These are phyloP conservation scores for Lenzites betulinus DNA, from an alignment of 768 basidiomycete genomes.

Conservation along the genomic window DNA sequence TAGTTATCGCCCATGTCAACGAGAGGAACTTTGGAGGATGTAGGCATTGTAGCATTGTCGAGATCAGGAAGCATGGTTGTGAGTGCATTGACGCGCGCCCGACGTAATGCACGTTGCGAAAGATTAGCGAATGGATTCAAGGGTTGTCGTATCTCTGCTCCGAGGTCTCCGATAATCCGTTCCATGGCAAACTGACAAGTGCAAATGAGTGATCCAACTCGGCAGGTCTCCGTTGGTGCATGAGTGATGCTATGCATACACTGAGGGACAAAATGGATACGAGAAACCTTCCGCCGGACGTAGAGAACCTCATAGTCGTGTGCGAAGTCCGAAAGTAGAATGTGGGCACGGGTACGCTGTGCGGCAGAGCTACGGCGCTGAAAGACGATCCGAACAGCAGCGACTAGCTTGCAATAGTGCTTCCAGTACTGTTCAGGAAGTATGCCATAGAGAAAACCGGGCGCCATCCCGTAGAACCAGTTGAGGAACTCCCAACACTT, in stretches of 20 bases:
- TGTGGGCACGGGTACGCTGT: slow-evolving; percentile 9
- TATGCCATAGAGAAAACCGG: slow-evolving; percentile 28
- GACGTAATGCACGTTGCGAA: slow-evolving; percentile 20
- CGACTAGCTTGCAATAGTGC: slow-evolving; percentile 34
- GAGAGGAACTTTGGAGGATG: neutral
- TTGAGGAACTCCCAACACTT: slow-evolving; percentile 32
- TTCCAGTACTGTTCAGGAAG: slow-evolving; percentile 30
- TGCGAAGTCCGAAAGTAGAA: slow-evolving; percentile 28
- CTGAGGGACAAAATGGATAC: slow-evolving; percentile 38
- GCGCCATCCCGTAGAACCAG: slow-evolving; percentile 28
- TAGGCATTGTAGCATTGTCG: neutral
- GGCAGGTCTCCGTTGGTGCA: slow-evolving; percentile 25
- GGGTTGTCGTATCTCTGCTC: slow-evolving; percentile 30
- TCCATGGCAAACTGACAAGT: slow-evolving; percentile 31
- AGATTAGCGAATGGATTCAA: slow-evolving; percentile 33
- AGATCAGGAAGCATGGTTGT: neutral
- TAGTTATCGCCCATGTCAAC: neutral
- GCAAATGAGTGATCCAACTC: slow-evolving; percentile 23
- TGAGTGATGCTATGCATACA: slow-evolving; percentile 39
- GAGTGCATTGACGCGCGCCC: slow-evolving; percentile 29
- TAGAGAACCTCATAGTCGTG: slow-evolving; percentile 41
- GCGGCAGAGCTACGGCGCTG: slow-evolving; percentile 23
- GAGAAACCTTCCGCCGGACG: slow-evolving; percentile 28
- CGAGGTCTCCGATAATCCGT: slow-evolving; percentile 30
- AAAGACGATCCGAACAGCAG: slow-evolving; percentile 26